Conservation (phyloP, 2,329 filamentous ascomycete genomes). For the Helminthosporium solani region DNA sequence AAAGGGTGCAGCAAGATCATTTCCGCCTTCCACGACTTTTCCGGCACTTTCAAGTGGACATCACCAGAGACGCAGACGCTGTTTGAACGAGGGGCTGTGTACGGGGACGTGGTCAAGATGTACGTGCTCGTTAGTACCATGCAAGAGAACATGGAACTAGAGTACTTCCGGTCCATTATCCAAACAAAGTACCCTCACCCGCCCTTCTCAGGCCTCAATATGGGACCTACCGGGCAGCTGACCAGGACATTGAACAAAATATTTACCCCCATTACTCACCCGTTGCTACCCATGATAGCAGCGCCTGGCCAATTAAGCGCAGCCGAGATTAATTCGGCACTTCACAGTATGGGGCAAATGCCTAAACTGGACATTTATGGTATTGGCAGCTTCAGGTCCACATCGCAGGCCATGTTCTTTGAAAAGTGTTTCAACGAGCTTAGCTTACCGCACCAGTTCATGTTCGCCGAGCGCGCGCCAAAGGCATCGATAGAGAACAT, state of each 20-base stretch:
- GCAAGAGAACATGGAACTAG: constrained; percentile 86
- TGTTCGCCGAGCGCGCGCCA: constrained; percentile 69
- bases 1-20: constrained; percentile 82
- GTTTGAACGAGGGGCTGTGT: constrained; percentile 69
- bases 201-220: constrained; percentile 80
- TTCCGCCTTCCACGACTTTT: constrained; percentile 90
- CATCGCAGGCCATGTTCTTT: constrained; percentile 78
- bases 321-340: constrained; percentile 77
- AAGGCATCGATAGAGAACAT: constrained; percentile 69
- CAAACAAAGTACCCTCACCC: constrained; percentile 68
- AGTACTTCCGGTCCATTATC: constrained; percentile 81
- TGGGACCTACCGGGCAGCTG: constrained; percentile 82
- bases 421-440: constrained; percentile 65
- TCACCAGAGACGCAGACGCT: constrained; percentile 69
- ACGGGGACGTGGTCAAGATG: constrained; percentile 89
- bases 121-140: constrained; percentile 78
- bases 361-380: constrained; percentile 79
- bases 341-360: constrained; percentile 77
- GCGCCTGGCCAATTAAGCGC: constrained; percentile 84
- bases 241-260: constrained; percentile 82
- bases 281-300: constrained; percentile 77
- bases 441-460: constrained; percentile 80
- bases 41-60: constrained; percentile 80
- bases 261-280: constrained; percentile 86
- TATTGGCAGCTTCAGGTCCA: constrained; percentile 71